Conservation (phyloP, 306 rosid species). For the Hippophae rhamnoides region DNA sequence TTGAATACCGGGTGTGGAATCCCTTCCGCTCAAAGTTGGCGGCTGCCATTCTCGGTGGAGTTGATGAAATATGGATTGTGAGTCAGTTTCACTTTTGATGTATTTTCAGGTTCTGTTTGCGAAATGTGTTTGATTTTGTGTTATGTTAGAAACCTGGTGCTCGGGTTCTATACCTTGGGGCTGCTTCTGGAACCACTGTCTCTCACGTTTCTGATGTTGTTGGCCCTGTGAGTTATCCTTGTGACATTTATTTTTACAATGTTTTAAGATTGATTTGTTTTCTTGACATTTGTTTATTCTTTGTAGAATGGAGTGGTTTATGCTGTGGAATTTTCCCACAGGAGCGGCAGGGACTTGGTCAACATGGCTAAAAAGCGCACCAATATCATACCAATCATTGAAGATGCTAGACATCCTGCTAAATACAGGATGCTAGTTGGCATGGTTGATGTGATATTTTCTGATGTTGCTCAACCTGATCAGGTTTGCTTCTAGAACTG, state of each 20-base stretch:
- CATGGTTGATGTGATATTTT: constrained; percentile 97
- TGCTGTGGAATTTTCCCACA: constrained; percentile 92
- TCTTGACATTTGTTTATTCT: neutral
- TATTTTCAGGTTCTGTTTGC: neutral
- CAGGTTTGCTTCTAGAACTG: constrained; percentile 47
- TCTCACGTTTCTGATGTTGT: constrained; percentile 93
- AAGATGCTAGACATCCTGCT: constrained; percentile 94
- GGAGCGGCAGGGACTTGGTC: constrained; percentile 93
- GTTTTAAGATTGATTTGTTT: neutral
- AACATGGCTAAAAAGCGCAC: constrained; percentile 95
- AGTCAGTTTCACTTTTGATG: neutral
- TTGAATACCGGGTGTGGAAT: constrained; percentile 83
- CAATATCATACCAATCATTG: constrained; percentile 81
- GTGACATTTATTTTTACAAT: neutral
- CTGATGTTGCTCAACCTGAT: constrained; percentile 99
- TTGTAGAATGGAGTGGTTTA: constrained; percentile 71
- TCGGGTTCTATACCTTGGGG: constrained; percentile 73
- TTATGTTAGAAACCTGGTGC: constrained; percentile 62
- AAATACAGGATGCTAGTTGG: constrained; percentile 89
- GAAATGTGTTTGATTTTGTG: no score
- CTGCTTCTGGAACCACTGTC: constrained; percentile 95
- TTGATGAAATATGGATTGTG: constrained; percentile 79
- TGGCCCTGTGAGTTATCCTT: constrained; percentile 58
- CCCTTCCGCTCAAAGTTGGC: constrained; percentile 95
- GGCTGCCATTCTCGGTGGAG: constrained; percentile 87